Evolutionary conservation across 1,284 basidiomycete genomes (phyloP).

Genomic region (Neolentinus lepideus): DNA sequence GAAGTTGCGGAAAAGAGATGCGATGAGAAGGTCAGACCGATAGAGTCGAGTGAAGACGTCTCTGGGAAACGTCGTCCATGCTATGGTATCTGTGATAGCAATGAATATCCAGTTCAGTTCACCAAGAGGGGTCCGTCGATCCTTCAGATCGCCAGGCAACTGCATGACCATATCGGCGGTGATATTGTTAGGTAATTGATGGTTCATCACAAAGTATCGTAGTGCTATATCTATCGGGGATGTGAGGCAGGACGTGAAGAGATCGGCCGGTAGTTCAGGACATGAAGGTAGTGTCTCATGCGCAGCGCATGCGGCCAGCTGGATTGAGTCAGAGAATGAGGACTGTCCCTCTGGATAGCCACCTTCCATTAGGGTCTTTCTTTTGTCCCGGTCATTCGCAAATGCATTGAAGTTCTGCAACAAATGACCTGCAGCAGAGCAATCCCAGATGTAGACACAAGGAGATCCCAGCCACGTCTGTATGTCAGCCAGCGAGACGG

Average conservation of each 20-base stretch:
- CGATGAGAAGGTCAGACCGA: slow-evolving; percentile 93
- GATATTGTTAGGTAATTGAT: slow-evolving; percentile 73
- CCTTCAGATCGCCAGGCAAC: slow-evolving; percentile 94
- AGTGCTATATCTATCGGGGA: slow-evolving; percentile 98
- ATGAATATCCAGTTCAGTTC: slow-evolving; percentile 99
- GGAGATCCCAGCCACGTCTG: slow-evolving; percentile 92
- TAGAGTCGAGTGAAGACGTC: slow-evolving; percentile 94
- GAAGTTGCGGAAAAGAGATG: slow-evolving; percentile 95
- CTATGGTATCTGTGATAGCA: slow-evolving; percentile 97
- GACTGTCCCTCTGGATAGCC: slow-evolving; percentile 56
- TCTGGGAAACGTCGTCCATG: slow-evolving; percentile 94
- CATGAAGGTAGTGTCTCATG: slow-evolving; percentile 92
- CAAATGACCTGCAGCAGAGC: slow-evolving; percentile 92
- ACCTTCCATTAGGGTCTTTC: slow-evolving; percentile 53
- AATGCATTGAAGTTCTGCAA: slow-evolving; percentile 88
- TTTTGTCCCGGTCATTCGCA: slow-evolving; percentile 81
- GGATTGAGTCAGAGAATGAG: slow-evolving; percentile 87
- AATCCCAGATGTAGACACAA: slow-evolving; percentile 98
- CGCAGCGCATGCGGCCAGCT: slow-evolving; percentile 91
- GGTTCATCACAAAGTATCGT: slow-evolving; percentile 90
- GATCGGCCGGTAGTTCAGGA: slow-evolving; percentile 93
- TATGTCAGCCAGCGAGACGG: slow-evolving; percentile 89
- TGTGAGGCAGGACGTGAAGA: slow-evolving; percentile 97
- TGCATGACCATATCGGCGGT: slow-evolving; percentile 92
- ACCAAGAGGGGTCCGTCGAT: slow-evolving; percentile 90